Evolutionary conservation across 2,329 filamentous ascomycete species (phyloP).

Genomic region (Sordariomycetes sp.): DNA sequence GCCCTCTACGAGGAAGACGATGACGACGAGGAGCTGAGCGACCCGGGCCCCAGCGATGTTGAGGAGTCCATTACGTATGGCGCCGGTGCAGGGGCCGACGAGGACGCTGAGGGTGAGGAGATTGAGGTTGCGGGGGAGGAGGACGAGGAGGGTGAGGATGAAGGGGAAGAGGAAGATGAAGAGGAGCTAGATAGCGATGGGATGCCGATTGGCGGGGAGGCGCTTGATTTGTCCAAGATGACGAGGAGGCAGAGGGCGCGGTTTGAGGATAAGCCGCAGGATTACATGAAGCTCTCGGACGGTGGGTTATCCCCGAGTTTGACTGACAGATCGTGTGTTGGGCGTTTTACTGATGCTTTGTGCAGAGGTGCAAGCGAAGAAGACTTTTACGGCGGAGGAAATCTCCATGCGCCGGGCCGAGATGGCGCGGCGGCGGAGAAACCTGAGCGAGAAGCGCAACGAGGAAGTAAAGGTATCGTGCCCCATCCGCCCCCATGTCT

Average conservation of each 20-base stretch:
- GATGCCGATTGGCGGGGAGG: conserved; percentile 31
- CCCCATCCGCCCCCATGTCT: background rate
- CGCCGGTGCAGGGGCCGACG: conserved; percentile 28
- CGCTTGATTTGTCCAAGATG: conserved; percentile 39
- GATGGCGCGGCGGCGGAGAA: conserved; percentile 47
- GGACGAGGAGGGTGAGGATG: conserved; percentile 24
- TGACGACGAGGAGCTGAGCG: conserved; percentile 41
- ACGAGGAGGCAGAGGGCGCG: conserved; percentile 46
- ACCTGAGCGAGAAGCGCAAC: conserved; percentile 51
- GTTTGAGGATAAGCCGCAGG: conserved; percentile 40
- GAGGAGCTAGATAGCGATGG: conserved; percentile 27
- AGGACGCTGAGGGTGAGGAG: conserved; percentile 34
- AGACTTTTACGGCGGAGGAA: conserved; percentile 47
- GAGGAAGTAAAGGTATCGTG: conserved; percentile 45
- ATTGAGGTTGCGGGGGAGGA: conserved; percentile 26
- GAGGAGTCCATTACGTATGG: conserved; percentile 23
- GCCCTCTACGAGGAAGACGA: conserved; percentile 30
- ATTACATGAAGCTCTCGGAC: conserved; percentile 47
- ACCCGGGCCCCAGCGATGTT: conserved; percentile 32
- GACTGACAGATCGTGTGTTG: conserved; percentile 8
- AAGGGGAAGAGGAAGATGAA: conserved; percentile 22
- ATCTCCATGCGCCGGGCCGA: conserved; percentile 48
- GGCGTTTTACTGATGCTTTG: background rate
- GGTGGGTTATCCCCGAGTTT: conserved; percentile 23
- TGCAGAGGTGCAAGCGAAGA: conserved; percentile 50